Evolutionary conservation across 1,284 basidiomycete genomes (phyloP).

Genomic region (Cryptococcus amylolentus): DNA sequence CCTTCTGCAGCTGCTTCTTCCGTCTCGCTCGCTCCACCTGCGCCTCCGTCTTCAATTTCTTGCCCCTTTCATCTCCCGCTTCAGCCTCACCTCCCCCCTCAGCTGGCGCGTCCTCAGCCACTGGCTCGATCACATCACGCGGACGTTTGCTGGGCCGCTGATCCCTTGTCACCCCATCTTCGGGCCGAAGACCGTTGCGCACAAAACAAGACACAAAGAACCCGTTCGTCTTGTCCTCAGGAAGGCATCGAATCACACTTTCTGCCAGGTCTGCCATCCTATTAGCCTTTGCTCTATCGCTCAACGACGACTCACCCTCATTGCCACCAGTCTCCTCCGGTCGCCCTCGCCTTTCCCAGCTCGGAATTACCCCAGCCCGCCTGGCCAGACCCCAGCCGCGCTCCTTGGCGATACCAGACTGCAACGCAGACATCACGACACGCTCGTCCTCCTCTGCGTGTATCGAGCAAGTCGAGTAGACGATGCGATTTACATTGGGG

Average conservation of each 20-base stretch:
- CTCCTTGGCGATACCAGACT: slow-evolving; percentile 61
- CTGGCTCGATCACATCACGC: slow-evolving; percentile 2
- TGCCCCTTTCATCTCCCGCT: not conserved
- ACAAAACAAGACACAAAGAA: slow-evolving; percentile 88
- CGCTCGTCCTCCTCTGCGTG: slow-evolving; percentile 87
- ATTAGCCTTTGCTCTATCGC: not conserved
- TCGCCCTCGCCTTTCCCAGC: slow-evolving; percentile 74
- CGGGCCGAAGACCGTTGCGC: slow-evolving; percentile 5
- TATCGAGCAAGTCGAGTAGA: slow-evolving; percentile 95
- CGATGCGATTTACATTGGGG: slow-evolving; percentile 59
- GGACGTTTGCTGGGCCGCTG: not conserved
- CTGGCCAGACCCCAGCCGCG: slow-evolving; percentile 67
- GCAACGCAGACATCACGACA: slow-evolving; percentile 69
- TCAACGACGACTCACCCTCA: slow-evolving; percentile 25
- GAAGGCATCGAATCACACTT: slow-evolving; percentile 74
- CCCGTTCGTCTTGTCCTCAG: slow-evolving; percentile 86
- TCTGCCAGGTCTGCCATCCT: slow-evolving; percentile 57
- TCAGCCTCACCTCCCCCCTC: not conserved
- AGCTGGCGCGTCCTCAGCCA: not conserved
- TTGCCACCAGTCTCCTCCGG: slow-evolving; percentile 58
- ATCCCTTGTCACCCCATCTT: not conserved
- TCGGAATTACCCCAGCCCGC: slow-evolving; percentile 63
- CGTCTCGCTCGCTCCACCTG: slow-evolving; percentile 35
- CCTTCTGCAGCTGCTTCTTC: slow-evolving; percentile 41
- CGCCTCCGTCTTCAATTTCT: slow-evolving; percentile 30